Percentiles rank a stretch among this genome's conserved stretches.
These are phyloP conservation scores for Elymus sibiricus DNA, from an alignment of 176 grass and related monocot species.

Conservation along the genomic window DNA sequence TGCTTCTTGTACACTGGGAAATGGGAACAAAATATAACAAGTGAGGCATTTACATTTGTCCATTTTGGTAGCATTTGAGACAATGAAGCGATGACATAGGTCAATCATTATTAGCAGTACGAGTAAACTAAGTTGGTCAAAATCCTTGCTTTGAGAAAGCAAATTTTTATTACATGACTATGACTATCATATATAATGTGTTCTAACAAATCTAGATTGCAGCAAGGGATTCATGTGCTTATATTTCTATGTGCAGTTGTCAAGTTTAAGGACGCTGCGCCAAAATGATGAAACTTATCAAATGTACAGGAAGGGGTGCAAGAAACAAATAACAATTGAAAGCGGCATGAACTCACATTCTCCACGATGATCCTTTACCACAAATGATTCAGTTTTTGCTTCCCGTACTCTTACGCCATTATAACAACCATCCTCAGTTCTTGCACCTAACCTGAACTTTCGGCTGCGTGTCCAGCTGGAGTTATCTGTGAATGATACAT, in stretches of 20 bases:
- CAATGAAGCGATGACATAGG: neutral
- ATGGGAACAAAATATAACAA: constrained; percentile 1
- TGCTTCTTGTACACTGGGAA: constrained; percentile 96
- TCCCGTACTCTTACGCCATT: constrained; percentile 72
- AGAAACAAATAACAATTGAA: constrained; percentile 21
- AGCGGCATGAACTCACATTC: constrained; percentile 65
- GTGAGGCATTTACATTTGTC: neutral
- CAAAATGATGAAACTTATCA: neutral
- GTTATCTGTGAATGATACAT: constrained; percentile 88
- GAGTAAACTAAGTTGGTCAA: neutral
- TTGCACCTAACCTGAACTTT: constrained; percentile 93
- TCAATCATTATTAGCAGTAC: neutral
- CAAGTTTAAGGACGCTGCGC: neutral
- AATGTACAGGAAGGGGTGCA: neutral
- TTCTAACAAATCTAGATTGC: neutral
- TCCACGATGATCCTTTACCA: constrained; percentile 96
- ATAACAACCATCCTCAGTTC: constrained; percentile 63
- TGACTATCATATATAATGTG: neutral
- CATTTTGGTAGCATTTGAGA: neutral
- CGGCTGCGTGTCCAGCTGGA: constrained; percentile 94
- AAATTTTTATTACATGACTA: too few relatives aligned
- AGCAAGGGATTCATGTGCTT: neutral
- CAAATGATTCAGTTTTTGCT: constrained; percentile 79
- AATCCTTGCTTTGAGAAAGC: too few relatives aligned
- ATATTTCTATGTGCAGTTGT: neutral